A percentile compares a stretch with the other conserved stretches of the same genome.
phyloP scores from a whole-genome alignment of 352 stramenopile genomes.

The Phytophthora quininea region DNA sequence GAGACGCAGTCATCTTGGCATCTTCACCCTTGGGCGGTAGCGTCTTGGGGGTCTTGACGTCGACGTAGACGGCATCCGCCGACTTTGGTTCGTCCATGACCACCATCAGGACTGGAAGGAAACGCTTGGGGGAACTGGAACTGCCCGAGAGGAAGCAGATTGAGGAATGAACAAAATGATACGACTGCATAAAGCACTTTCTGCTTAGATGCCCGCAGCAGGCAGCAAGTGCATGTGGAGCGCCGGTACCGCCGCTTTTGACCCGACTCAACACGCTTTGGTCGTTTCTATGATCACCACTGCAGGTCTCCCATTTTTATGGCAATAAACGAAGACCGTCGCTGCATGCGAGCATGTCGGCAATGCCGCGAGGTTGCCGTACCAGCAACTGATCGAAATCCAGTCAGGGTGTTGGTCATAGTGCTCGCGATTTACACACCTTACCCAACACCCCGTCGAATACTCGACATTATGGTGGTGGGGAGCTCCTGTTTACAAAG shows the following conservation, averaged over 20 bases:
- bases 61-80: slow-evolving; percentile 6
- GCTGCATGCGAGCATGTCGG: too few relatives aligned
- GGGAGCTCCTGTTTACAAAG: too few relatives aligned
- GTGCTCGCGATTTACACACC: too few relatives aligned
- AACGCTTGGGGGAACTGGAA: background rate
- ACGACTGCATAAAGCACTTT: background rate
- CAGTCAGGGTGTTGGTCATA: too few relatives aligned
- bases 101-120: background rate
- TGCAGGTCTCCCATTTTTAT: too few relatives aligned
- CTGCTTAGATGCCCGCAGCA: background rate
- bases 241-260: background rate
- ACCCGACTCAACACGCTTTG: too few relatives aligned
- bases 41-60: slow-evolving; percentile 11
- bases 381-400: too few relatives aligned
- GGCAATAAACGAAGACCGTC: too few relatives aligned
- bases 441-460: too few relatives aligned
- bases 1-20: slow-evolving; percentile 9
- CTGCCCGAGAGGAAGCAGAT: slow-evolving; percentile 8
- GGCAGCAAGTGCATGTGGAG: background rate
- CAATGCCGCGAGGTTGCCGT: too few relatives aligned
- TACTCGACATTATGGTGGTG: too few relatives aligned
- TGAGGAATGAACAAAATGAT: slow-evolving; percentile 6
- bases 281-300: too few relatives aligned
- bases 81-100: background rate
- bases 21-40: background rate